Evolutionary conservation across 2,329 filamentous ascomycete genomes (phyloP).

Genomic region (Plectosphaerella sp.): DNA sequence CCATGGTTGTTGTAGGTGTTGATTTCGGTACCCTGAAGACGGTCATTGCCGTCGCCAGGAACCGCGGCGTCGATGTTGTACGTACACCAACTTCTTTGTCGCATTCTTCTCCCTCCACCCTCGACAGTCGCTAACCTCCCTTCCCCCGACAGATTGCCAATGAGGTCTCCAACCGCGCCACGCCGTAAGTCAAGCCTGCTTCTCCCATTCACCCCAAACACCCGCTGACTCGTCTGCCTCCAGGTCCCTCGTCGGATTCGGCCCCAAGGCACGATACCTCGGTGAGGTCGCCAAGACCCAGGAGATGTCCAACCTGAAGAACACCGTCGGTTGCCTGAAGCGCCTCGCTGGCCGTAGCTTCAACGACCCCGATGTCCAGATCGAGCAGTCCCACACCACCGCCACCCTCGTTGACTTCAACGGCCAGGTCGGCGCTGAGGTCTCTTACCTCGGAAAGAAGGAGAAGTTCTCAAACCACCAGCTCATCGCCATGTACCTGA

Average conservation of each 20-base stretch:
- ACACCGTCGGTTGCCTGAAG: slow-evolving; percentile 91
- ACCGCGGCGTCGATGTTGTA: slow-evolving; percentile 98
- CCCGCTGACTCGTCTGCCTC: slow-evolving; percentile 7
- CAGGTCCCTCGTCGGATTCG: slow-evolving; percentile 92
- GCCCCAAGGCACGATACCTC: slow-evolving; percentile 87
- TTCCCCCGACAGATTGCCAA: slow-evolving; percentile 75
- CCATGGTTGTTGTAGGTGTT: slow-evolving; percentile 53
- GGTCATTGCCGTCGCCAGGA: slow-evolving; percentile 94
- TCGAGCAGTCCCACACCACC: slow-evolving; percentile 89
- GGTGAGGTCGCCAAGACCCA: slow-evolving; percentile 97
- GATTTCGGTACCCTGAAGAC: slow-evolving; percentile 97
- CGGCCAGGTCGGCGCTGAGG: slow-evolving; percentile 92
- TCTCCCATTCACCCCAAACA: slow-evolving; percentile 10
- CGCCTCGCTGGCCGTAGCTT: slow-evolving; percentile 83
- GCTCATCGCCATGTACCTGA: slow-evolving; percentile 90
- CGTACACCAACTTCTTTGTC: slow-evolving; percentile 39
- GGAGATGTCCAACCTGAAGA: slow-evolving; percentile 99
- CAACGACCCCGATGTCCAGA: slow-evolving; percentile 85
- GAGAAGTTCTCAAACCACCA: slow-evolving; percentile 93
- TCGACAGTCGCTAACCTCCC: not conserved
- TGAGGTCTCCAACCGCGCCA: slow-evolving; percentile 97
- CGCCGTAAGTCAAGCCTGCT: slow-evolving; percentile 69
- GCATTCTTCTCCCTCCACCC: not conserved
- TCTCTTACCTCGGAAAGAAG: slow-evolving; percentile 91
- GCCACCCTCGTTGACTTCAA: slow-evolving; percentile 83